These are phyloP conservation scores for Coriolopsis trogii DNA, from an alignment of 1,284 basidiomycete genomes.

Conservation along the genomic window DNA sequence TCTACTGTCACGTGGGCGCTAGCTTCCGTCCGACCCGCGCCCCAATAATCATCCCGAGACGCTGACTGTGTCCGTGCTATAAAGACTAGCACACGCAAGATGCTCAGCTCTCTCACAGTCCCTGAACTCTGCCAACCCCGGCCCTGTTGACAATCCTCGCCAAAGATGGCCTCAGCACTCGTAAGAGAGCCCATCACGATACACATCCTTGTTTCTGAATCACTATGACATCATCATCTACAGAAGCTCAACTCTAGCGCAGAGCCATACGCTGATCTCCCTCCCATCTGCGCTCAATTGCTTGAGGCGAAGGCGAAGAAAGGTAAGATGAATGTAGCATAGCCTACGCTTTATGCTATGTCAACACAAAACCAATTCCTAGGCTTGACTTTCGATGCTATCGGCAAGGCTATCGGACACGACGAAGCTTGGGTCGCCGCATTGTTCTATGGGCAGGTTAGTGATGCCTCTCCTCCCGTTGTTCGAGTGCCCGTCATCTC, in stretches of 20 bases:
- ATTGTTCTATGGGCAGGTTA: slow-evolving; percentile 83
- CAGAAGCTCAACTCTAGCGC: slow-evolving; percentile 47
- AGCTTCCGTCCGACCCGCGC: slow-evolving; percentile 4
- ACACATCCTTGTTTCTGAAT: not conserved
- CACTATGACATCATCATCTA: not conserved
- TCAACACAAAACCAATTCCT: too few species aligned
- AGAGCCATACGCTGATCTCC: slow-evolving; percentile 54
- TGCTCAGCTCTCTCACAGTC: slow-evolving; percentile 14
- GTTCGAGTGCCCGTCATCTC: not conserved
- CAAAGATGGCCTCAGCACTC: slow-evolving; percentile 10
- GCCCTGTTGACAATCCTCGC: not conserved
- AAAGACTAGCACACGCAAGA: slow-evolving; percentile 8
- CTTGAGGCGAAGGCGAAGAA: slow-evolving; percentile 73
- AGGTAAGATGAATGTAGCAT: slow-evolving; percentile 45
- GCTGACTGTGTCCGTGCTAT: slow-evolving; percentile 12
- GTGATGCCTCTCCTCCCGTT: slow-evolving; percentile 16
- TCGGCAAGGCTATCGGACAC: slow-evolving; percentile 70
- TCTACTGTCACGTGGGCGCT: slow-evolving; percentile 14
- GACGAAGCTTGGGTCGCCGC: slow-evolving; percentile 91
- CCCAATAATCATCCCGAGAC: slow-evolving; percentile 4
- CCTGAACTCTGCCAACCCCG: not conserved
- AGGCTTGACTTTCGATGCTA: slow-evolving; percentile 75
- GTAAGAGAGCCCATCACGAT: not conserved
- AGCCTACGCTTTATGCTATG: too few species aligned
- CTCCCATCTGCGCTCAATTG: slow-evolving; percentile 51